Conservation (phyloP, 257 asterid genomes). For the Ilex asprella region DNA sequence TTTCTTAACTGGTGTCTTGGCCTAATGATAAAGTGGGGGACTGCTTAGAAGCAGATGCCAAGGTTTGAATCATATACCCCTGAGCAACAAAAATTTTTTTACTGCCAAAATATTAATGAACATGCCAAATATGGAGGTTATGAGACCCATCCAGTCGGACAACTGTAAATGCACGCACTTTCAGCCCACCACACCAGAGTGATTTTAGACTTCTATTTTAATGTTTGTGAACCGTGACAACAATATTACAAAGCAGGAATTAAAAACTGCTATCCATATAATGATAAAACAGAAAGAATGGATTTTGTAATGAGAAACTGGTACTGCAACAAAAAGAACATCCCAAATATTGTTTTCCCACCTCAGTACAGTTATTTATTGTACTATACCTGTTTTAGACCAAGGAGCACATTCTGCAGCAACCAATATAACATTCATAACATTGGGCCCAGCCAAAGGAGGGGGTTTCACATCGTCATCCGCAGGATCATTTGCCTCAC, state of each 20-base stretch:
- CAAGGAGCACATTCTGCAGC: constrained; percentile 96
- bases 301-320: background rate
- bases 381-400: constrained; percentile 74
- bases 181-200: too few relatives aligned
- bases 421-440: constrained; percentile 79
- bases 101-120: too few relatives aligned
- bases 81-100: too few relatives aligned
- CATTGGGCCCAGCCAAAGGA: constrained; percentile 85
- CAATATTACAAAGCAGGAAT: background rate
- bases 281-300: too few relatives aligned
- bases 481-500: constrained; percentile 27
- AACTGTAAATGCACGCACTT: too few relatives aligned
- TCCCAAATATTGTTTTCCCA: background rate
- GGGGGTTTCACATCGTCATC: constrained; percentile 58
- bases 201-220: too few relatives aligned
- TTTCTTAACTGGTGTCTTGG: too few relatives aligned
- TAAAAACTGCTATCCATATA: background rate
- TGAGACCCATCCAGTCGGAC: too few relatives aligned
- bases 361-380: background rate
- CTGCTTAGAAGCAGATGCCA: too few relatives aligned
- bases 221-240: background rate
- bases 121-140: too few relatives aligned
- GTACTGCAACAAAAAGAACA: background rate
- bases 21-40: too few relatives aligned
- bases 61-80: too few relatives aligned